Conservation (phyloP, 495 filamentous ascomycete genomes). For the Mytilinidion resinicola region DNA sequence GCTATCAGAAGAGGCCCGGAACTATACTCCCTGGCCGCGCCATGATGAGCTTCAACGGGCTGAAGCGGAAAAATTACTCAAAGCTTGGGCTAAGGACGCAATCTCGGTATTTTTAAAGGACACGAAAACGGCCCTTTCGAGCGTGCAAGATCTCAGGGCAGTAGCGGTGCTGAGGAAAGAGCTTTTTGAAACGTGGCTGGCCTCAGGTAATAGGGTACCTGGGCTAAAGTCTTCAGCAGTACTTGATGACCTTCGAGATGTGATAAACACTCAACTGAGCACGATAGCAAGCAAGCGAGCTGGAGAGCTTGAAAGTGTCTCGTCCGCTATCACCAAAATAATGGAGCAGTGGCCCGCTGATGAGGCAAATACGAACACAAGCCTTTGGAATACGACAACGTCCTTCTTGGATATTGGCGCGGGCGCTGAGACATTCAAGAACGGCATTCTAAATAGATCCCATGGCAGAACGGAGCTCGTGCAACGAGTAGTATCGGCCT, state of each 20-base stretch:
- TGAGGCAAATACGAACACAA: constrained; percentile 32
- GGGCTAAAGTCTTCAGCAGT: constrained; percentile 40
- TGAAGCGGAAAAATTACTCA: constrained; percentile 59
- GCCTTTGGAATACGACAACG: constrained; percentile 42
- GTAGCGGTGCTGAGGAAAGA: constrained; percentile 63
- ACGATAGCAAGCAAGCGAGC: constrained; percentile 54
- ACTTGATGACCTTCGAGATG: constrained; percentile 59
- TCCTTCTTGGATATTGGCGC: constrained; percentile 46
- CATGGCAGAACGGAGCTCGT: constrained; percentile 64
- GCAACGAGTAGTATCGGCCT: constrained; percentile 50
- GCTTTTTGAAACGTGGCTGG: constrained; percentile 69
- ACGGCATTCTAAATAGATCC: constrained; percentile 44
- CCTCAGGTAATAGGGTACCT: constrained; percentile 41
- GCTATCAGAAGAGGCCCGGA: constrained; percentile 75
- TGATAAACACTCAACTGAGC: constrained; percentile 59
- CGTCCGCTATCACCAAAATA: constrained; percentile 46
- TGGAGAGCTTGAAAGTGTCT: constrained; percentile 51
- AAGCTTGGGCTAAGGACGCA: constrained; percentile 67
- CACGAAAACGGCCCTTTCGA: constrained; percentile 49
- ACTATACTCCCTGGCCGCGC: constrained; percentile 85
- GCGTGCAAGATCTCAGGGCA: constrained; percentile 54
- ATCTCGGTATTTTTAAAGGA: constrained; percentile 56
- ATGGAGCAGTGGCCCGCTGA: constrained; percentile 23
- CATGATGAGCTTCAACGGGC: constrained; percentile 67
- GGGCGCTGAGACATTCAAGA: constrained; percentile 52